Conservation (phyloP, 1,284 basidiomycete genomes). For the Irpex rosettiformis region DNA sequence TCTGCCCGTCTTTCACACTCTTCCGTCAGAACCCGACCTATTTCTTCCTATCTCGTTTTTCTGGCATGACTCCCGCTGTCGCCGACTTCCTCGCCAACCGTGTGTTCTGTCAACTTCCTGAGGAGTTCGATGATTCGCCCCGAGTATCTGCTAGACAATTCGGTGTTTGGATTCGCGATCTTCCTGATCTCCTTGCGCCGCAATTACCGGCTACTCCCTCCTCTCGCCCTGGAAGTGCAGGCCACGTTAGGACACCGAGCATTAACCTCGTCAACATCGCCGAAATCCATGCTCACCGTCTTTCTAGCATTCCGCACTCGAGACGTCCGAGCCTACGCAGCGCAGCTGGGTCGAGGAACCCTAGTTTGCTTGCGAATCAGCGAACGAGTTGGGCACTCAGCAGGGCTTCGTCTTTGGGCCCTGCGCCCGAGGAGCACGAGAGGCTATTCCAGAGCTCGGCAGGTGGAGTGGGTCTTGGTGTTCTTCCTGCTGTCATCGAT, state of each 20-base stretch:
- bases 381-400: conserved; percentile 47
- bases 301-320: conserved; percentile 62
- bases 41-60: conserved; percentile 89
- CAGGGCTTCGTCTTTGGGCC: conserved; percentile 50
- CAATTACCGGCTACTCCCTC: conserved; percentile 17
- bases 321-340: conserved; percentile 63
- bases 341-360: conserved; percentile 16
- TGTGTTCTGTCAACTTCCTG: conserved; percentile 83
- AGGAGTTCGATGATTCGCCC: conserved; percentile 48
- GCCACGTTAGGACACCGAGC: conserved; percentile 19
- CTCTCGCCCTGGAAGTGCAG: conserved; percentile 12
- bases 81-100: conserved; percentile 83
- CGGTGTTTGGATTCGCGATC: conserved; percentile 80
- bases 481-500: conserved; percentile 39
- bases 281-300: conserved; percentile 43
- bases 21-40: conserved; percentile 78
- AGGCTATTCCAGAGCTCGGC: conserved; percentile 12
- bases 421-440: conserved; percentile 43
- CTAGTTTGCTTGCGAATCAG: conserved; percentile 40
- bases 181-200: conserved; percentile 64
- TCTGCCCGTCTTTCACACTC: conserved; percentile 79
- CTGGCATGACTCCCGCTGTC: conserved; percentile 86
- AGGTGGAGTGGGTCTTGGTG: conserved; percentile 6
- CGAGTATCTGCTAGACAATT: conserved; percentile 83
- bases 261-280: conserved; percentile 9